Percentiles rank a stretch among this genome's conserved stretches.
These are phyloP conservation scores for Epicoccum nigrum DNA, from an alignment of 2,329 filamentous ascomycete genomes.

Conservation along the genomic window DNA sequence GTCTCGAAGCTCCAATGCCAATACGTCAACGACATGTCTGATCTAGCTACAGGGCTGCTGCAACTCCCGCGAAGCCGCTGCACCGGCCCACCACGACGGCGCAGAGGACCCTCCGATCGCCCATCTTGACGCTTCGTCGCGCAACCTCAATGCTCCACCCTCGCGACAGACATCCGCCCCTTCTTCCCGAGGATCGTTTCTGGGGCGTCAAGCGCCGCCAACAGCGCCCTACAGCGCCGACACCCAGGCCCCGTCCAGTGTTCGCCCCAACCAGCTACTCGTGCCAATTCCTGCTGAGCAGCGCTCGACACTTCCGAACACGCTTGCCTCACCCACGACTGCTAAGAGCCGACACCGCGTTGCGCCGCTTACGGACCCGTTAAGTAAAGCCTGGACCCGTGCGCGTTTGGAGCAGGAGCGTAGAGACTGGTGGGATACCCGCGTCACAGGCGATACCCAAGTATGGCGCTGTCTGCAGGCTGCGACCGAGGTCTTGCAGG, in stretches of 20 bases:
- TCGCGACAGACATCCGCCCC: conserved; percentile 12
- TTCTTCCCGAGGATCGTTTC: conserved; percentile 5
- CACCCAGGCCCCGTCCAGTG: conserved; percentile 7
- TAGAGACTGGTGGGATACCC: conserved; percentile 86
- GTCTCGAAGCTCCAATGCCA: not conserved
- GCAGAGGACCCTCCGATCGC: conserved; percentile 11
- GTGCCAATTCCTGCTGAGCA: conserved; percentile 31
- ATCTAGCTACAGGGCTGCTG: conserved; percentile 22
- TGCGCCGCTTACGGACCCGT: conserved; percentile 29
- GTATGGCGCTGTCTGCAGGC: conserved; percentile 79
- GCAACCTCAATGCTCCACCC: conserved; percentile 28
- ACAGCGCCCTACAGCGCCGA: not conserved
- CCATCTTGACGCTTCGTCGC: conserved; percentile 20
- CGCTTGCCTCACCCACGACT: conserved; percentile 28
- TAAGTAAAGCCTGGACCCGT: conserved; percentile 57
- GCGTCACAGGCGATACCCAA: conserved; percentile 77
- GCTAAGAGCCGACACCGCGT: conserved; percentile 26
- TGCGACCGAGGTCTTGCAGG: conserved; percentile 71
- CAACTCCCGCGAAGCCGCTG: conserved; percentile 11
- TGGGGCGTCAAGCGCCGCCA: conserved; percentile 1
- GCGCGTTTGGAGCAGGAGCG: conserved; percentile 72
- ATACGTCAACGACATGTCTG: not conserved
- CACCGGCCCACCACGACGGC: conserved; percentile 1
- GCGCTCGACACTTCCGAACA: conserved; percentile 38
- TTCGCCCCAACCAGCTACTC: conserved; percentile 37